Conservation (phyloP, 768 basidiomycete species). For the Podaxis mareebaensis region DNA sequence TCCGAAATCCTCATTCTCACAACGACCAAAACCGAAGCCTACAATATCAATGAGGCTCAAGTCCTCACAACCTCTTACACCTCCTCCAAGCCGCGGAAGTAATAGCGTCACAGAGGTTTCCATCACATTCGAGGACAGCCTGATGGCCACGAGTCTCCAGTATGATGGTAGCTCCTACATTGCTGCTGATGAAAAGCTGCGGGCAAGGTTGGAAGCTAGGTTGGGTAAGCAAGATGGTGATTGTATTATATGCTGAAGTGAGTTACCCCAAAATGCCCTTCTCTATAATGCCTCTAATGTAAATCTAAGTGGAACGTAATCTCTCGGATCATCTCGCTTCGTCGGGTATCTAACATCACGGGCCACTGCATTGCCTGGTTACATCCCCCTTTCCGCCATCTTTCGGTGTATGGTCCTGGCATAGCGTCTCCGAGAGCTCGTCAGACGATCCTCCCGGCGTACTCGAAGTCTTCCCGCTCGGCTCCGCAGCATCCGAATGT, state of each 20-base stretch:
- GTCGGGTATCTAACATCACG: too few relatives aligned
- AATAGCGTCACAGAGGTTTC: not conserved
- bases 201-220: constrained; percentile 46
- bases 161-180: constrained; percentile 52
- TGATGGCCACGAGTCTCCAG: constrained; percentile 45
- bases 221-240: constrained; percentile 42
- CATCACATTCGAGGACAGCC: constrained; percentile 24
- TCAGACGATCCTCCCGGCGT: too few relatives aligned
- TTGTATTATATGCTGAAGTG: constrained; percentile 44
- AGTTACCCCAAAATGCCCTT: not conserved
- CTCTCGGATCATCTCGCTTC: too few relatives aligned
- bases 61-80: constrained; percentile 32
- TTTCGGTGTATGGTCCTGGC: too few relatives aligned
- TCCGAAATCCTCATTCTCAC: constrained; percentile 11
- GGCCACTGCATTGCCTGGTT: too few relatives aligned
- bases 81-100: constrained; percentile 12
- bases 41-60: constrained; percentile 40
- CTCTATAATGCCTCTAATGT: constrained; percentile 50
- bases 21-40: constrained; percentile 29
- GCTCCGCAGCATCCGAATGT: too few relatives aligned
- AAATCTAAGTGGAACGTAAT: constrained; percentile 42
- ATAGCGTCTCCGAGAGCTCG: too few relatives aligned
- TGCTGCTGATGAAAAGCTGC: constrained; percentile 43
- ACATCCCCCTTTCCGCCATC: too few relatives aligned
- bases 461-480: not conserved